Conservation (phyloP, 768 basidiomycete species). For the Russula compacta region DNA sequence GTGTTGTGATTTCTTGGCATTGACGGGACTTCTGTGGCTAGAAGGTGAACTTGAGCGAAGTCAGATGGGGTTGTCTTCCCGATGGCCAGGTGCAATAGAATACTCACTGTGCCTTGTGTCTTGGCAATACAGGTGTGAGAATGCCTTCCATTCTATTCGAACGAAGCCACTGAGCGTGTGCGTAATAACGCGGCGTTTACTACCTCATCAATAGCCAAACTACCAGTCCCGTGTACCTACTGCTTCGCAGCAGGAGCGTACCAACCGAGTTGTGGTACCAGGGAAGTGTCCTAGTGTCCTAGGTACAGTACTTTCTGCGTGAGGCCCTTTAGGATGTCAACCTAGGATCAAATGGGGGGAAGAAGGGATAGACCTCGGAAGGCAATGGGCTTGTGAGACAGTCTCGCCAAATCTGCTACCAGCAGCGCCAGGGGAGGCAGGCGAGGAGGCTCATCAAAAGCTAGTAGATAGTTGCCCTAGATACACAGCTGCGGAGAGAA, state of each 20-base stretch:
- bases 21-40: not conserved
- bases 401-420: too few species aligned
- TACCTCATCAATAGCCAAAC: not conserved
- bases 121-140: not conserved
- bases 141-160: not conserved
- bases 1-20: not conserved
- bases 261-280: not conserved
- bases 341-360: too few species aligned
- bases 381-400: too few species aligned
- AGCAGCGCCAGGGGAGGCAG: not conserved
- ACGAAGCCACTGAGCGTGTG: not conserved
- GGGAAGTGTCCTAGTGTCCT: not conserved
- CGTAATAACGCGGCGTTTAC: not conserved
- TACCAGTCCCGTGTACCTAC: not conserved
- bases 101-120: not conserved
- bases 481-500: too few species aligned
- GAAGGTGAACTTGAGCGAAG: not conserved
- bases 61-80: not conserved
- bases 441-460: not conserved
- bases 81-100: not conserved
- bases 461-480: not conserved
- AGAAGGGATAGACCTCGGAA: too few species aligned
- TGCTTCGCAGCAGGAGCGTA: not conserved
- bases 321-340: too few species aligned
- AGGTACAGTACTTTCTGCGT: not conserved